Percentiles rank a stretch among this genome's conserved stretches.
Evolutionary conservation across 768 basidiomycete genomes (phyloP).

Genomic region (Naganishia randhawae): DNA sequence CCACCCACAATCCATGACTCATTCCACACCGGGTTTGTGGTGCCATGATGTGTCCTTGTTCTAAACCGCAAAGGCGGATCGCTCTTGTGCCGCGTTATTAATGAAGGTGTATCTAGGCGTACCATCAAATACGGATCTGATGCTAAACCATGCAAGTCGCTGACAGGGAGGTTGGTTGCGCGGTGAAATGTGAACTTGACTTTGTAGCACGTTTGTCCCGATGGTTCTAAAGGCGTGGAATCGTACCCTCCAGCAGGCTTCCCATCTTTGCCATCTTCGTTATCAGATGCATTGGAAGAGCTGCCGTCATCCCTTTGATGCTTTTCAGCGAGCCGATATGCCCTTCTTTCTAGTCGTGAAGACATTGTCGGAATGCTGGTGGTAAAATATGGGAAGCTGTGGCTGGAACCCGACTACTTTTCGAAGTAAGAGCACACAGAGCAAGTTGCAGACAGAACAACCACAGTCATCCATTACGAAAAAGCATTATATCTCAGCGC

Average conservation of each 20-base stretch:
- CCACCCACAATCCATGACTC: constrained; percentile 41
- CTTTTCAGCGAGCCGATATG: constrained; percentile 5
- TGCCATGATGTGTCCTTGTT: constrained; percentile 35
- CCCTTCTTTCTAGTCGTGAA: neutral
- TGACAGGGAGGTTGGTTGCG: constrained; percentile 40
- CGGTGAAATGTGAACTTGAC: constrained; percentile 45
- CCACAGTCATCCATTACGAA: neutral
- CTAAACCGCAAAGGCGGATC: constrained; percentile 42
- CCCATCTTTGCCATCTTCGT: constrained; percentile 31
- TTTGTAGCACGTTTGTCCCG: constrained; percentile 36
- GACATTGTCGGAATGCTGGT: neutral
- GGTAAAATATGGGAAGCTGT: too few species aligned
- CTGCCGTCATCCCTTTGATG: constrained; percentile 1
- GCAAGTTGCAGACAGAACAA: too few species aligned
- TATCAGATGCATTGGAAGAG: neutral
- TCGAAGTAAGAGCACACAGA: too few species aligned
- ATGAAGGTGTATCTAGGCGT: constrained; percentile 36
- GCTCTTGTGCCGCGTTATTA: constrained; percentile 31
- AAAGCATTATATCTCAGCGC: neutral
- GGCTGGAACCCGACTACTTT: too few species aligned
- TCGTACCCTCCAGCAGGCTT: constrained; percentile 45
- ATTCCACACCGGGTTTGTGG: constrained; percentile 40
- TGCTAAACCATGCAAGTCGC: constrained; percentile 39
- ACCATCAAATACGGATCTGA: constrained; percentile 45
- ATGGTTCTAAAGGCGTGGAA: constrained; percentile 36